phyloP scores from a whole-genome alignment of 2,329 filamentous ascomycete species.

The Zymoseptoria tritici region DNA sequence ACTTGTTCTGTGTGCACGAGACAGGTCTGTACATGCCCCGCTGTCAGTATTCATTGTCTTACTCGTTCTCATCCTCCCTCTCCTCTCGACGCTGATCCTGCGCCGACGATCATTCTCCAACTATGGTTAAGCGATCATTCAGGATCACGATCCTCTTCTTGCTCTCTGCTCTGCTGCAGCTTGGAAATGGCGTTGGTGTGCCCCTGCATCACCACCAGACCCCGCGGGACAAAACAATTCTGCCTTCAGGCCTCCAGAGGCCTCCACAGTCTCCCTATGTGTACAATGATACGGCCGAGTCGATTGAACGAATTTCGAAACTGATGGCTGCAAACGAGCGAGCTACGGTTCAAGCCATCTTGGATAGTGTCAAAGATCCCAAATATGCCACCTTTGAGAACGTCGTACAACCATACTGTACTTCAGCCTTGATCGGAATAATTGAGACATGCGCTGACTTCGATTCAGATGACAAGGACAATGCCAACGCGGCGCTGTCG shows the following conservation, averaged over 20 bases:
- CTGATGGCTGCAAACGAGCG: constrained; percentile 51
- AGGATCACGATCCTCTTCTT: neutral
- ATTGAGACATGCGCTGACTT: neutral
- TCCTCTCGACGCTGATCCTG: neutral
- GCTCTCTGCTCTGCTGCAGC: neutral
- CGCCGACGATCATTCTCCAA: neutral
- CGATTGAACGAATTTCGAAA: constrained; percentile 59
- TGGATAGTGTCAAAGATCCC: constrained; percentile 41
- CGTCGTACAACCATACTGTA: constrained; percentile 53
- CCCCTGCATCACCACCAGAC: neutral
- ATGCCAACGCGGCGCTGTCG: constrained; percentile 35
- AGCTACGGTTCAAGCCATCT: constrained; percentile 58
- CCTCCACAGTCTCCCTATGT: constrained; percentile 68
- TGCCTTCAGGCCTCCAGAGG: constrained; percentile 54
- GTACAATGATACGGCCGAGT: constrained; percentile 64
- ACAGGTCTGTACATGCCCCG: neutral
- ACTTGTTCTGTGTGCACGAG: neutral
- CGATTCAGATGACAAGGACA: constrained; percentile 43
- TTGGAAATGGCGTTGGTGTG: neutral
- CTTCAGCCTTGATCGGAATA: neutral
- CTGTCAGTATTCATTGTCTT: neutral
- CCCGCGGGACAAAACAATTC: neutral
- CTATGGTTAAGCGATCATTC: neutral
- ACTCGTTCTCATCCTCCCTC: neutral
- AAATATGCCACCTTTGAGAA: constrained; percentile 50